Base-by-base conservation (phyloP, 495 filamentous ascomycete species). In the Thermochaetoides thermophila region DNA sequence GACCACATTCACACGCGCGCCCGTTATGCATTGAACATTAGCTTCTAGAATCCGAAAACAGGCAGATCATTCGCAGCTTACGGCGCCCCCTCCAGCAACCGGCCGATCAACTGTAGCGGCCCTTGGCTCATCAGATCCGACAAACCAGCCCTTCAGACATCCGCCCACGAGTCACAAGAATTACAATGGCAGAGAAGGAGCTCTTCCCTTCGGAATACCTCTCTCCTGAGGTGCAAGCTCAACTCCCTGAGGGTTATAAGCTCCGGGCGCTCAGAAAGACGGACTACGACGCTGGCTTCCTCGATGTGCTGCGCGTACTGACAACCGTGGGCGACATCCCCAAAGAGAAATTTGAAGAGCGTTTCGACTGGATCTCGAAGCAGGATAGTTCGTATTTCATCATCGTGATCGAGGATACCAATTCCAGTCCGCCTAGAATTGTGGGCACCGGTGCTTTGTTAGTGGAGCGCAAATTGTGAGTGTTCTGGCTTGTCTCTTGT, bases 241-340 rank as follows among this genome's bases (percentile, higher is more conserved):
- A 62, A 15, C 74, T 96, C 0, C 87, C 89, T 18, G 61, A 73
- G 40, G 73, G 76, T 46, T 96, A 96, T 67, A 73, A 63, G 13
- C 69, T 91, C 44, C 84, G 89, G 5, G 78, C 91, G 1, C 59
- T 94, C 34, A 74, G 74, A 42, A 69, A 72, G 43, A 68, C 64
- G 47, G 89, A 97, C 62, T 93, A 78, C 62, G 56, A 70, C 17
- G 61, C 63, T 3, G 78, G 78, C 35, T 92, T 93, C 57, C 75
- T 96, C 28, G 84, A 93, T 53, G 83, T 85, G 35, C 71, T 97
- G 31, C 74, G 83, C 9, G 85, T 94, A 17, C 64, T 97, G 43
- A 96, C 89, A 3, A 83, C 78, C 22, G 91, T 97, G 16, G 91
- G 91, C 35, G 84, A 94, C 25, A 80, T 96, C 42, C 66, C 61